Evolutionary conservation across 345 rosid species (phyloP).

Genomic region (Lepidium aucheri): DNA sequence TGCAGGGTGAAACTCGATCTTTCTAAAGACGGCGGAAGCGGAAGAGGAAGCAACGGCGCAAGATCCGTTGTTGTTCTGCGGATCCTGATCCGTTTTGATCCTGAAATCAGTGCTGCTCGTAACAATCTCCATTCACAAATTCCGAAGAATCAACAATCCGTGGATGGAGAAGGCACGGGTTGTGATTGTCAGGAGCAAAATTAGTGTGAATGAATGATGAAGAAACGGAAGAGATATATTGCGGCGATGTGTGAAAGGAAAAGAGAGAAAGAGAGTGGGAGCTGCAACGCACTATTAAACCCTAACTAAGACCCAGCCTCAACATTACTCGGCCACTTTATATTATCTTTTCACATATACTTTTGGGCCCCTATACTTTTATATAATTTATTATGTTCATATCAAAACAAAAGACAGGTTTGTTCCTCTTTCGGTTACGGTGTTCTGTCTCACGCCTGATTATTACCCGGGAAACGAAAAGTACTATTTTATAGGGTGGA

Average conservation of each 20-base stretch:
- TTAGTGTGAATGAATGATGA: constrained; percentile 4
- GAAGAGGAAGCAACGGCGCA: constrained; percentile 22
- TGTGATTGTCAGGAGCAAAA: not conserved
- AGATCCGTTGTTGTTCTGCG: constrained; percentile 27
- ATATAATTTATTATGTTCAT: not conserved
- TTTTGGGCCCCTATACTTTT: too few species aligned
- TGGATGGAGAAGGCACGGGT: not conserved
- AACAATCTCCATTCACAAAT: constrained; percentile 23
- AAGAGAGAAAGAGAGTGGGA: not conserved
- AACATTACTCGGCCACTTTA: constrained; percentile 7
- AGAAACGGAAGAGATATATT: constrained; percentile 10
- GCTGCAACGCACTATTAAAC: constrained; percentile 42
- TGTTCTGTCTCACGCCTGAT: not conserved
- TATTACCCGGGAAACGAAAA: not conserved
- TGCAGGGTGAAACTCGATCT: constrained; percentile 61
- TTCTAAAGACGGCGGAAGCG: constrained; percentile 28
- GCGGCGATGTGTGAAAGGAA: constrained; percentile 37
- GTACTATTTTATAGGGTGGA: not conserved
- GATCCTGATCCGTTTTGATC: constrained; percentile 26
- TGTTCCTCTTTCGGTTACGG: not conserved
- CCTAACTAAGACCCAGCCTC: constrained; percentile 36
- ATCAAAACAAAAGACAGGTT: not conserved
- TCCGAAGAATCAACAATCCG: not conserved
- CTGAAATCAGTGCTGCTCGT: constrained; percentile 7
- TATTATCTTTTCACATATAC: not conserved